These are phyloP conservation scores for Kingdonia uniflora DNA, from an alignment of 164 flowering plant genomes.

Conservation along the genomic window DNA sequence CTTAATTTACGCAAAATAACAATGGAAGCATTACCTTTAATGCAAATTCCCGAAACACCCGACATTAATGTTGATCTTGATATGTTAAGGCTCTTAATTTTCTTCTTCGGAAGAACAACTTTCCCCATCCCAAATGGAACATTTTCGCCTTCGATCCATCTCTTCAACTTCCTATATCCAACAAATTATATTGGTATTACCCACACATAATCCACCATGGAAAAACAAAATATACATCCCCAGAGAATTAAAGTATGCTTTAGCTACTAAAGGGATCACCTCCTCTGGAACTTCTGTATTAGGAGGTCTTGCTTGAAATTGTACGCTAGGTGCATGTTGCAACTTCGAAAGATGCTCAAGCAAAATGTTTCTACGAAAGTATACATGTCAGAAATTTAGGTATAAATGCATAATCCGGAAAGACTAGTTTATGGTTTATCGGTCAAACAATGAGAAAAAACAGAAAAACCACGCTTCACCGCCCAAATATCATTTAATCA, in stretches of 20 bases:
- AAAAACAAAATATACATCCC: conserved; percentile 2
- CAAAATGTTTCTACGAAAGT: conserved; percentile 32
- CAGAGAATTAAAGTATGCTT: background rate
- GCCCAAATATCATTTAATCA: background rate
- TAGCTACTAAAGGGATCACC: conserved; percentile 24
- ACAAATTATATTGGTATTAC: background rate
- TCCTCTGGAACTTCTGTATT: conserved; percentile 51
- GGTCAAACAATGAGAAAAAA: no score
- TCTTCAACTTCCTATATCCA: conserved; percentile 54
- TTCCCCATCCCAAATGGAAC: conserved; percentile 73
- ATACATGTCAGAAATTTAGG: background rate
- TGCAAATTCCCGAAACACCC: background rate
- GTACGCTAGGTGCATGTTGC: conserved; percentile 76
- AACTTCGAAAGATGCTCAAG: conserved; percentile 73
- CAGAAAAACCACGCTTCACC: no score
- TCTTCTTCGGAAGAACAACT: conserved; percentile 42
- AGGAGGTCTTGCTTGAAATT: conserved; percentile 62
- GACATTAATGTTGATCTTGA: background rate
- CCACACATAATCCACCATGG: background rate
- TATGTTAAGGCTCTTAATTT: background rate
- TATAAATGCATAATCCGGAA: background rate
- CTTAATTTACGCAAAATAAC: background rate
- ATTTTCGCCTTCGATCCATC: conserved; percentile 52
- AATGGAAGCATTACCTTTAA: background rate
- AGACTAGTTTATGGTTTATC: background rate